Conservation (phyloP, 805 yeast genomes). For the Candida sphagnicola region DNA sequence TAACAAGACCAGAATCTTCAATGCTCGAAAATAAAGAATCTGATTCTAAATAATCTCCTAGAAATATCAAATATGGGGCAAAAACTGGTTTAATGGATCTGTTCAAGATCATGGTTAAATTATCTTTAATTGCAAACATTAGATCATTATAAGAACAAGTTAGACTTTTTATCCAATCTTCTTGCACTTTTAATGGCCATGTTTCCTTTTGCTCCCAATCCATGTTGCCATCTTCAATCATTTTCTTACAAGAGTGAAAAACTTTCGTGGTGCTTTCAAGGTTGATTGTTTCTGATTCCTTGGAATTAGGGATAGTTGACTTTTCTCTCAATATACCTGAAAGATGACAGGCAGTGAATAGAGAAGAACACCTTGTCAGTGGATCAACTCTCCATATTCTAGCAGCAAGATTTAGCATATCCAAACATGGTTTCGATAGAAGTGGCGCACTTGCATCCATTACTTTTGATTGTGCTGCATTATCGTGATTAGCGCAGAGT, state of each 20-base stretch:
- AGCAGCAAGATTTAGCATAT: conserved; percentile 42
- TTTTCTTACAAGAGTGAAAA: conserved; percentile 24
- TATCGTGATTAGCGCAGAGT: conserved; percentile 30
- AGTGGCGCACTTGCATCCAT: conserved; percentile 16
- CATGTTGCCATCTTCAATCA: conserved; percentile 28
- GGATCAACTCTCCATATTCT: conserved; percentile 57
- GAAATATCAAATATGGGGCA: conserved; percentile 46
- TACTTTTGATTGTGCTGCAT: conserved; percentile 3
- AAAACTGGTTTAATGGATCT: conserved; percentile 51
- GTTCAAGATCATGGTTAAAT: conserved; percentile 39
- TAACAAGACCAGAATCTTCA: conserved; percentile 32
- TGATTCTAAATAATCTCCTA: conserved; percentile 47
- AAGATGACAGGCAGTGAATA: conserved; percentile 47
- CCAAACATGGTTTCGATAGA: conserved; percentile 38
- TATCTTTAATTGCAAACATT: conserved; percentile 42
- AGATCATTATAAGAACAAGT: conserved; percentile 43
- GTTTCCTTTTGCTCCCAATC: conserved; percentile 26
- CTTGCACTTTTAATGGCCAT: conserved; percentile 44
- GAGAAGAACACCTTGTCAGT: conserved; percentile 45
- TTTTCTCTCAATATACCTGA: conserved; percentile 28
- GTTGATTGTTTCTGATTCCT: conserved; percentile 28
- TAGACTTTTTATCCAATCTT: conserved; percentile 47
- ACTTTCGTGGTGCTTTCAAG: conserved; percentile 20
- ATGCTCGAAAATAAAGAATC: conserved; percentile 41
- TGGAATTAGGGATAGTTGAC: conserved; percentile 12